phyloP scores from a whole-genome alignment of 805 yeast genomes.

The Yarrowia alimentaria region DNA sequence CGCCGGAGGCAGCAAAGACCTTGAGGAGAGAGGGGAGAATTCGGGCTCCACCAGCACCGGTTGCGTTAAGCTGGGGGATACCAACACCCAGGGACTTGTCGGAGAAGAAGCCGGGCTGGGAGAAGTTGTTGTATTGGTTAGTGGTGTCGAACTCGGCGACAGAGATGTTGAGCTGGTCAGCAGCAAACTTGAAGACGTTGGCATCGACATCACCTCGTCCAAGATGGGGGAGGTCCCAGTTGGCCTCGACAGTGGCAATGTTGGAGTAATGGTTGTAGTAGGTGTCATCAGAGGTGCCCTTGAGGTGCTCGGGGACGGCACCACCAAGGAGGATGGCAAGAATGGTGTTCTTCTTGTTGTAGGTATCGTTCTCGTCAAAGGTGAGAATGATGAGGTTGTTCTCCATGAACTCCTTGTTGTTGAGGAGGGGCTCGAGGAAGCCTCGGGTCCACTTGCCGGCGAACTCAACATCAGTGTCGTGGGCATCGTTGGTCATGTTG shows the following conservation, averaged over 20 bases:
- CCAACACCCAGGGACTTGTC: constrained; percentile 9
- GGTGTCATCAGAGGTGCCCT: constrained; percentile 48
- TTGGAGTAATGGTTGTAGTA: constrained; percentile 55
- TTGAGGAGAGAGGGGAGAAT: constrained; percentile 16
- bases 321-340: constrained; percentile 51
- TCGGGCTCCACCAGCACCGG: constrained; percentile 10
- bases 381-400: constrained; percentile 49
- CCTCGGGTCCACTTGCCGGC: constrained; percentile 49
- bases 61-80: constrained; percentile 14
- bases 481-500: constrained; percentile 55
- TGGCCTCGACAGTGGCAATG: constrained; percentile 49
- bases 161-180: constrained; percentile 38
- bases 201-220: constrained; percentile 54
- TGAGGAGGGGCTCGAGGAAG: constrained; percentile 47
- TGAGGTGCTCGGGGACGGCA: constrained; percentile 44
- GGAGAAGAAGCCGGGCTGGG: constrained; percentile 12
- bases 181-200: constrained; percentile 48
- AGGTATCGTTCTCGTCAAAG: constrained; percentile 51
- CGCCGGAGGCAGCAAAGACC: neutral
- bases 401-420: constrained; percentile 49
- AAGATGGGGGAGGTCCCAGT: constrained; percentile 50
- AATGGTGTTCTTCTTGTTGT: constrained; percentile 47
- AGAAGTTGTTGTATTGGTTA: constrained; percentile 21
- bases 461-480: constrained; percentile 48
- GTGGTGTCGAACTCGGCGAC: constrained; percentile 8